Evolutionary conservation across 805 yeast species (phyloP).

Genomic region (Dipodascus geniculatus): DNA sequence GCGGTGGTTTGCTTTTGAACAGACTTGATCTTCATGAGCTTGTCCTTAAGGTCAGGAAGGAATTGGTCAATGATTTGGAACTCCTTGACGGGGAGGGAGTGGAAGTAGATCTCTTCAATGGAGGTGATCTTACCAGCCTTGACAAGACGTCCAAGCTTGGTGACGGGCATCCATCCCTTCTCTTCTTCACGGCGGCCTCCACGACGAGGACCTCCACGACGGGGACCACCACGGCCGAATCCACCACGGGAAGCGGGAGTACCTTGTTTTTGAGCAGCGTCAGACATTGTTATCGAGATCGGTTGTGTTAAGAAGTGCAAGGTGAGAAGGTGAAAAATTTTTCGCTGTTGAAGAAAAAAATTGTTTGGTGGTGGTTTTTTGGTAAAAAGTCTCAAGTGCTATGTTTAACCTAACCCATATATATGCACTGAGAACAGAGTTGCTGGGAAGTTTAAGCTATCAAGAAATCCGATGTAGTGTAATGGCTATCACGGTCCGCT

Average conservation of each 20-base stretch:
- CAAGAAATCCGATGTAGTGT: constrained; percentile 2
- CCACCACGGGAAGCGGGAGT: constrained; percentile 23
- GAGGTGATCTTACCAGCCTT: constrained; percentile 96
- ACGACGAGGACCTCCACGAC: constrained; percentile 52
- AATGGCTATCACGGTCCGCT: constrained; percentile 2
- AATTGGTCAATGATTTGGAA: constrained; percentile 96
- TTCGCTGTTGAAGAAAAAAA: too few relatives aligned
- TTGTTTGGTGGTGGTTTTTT: too few relatives aligned
- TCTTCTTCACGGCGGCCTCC: constrained; percentile 83
- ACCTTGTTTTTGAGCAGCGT: constrained; percentile 19
- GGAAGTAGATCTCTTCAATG: constrained; percentile 97
- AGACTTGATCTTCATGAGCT: constrained; percentile 99
- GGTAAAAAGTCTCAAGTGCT: too few relatives aligned
- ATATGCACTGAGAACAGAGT: too few relatives aligned
- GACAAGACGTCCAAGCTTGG: constrained; percentile 99
- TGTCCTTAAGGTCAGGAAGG: constrained; percentile 92
- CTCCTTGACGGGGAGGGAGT: constrained; percentile 99
- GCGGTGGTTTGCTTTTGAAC: constrained; percentile 99
- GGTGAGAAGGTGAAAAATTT: too few relatives aligned
- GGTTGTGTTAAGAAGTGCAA: too few relatives aligned
- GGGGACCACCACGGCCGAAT: constrained; percentile 34
- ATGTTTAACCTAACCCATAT: too few relatives aligned
- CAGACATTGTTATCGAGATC: constrained; percentile 25
- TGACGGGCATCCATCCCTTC: constrained; percentile 99
- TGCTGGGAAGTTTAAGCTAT: too few relatives aligned